Evolutionary conservation across 2,329 filamentous ascomycete species (phyloP).

Genomic region (Monilinia fructigena): DNA sequence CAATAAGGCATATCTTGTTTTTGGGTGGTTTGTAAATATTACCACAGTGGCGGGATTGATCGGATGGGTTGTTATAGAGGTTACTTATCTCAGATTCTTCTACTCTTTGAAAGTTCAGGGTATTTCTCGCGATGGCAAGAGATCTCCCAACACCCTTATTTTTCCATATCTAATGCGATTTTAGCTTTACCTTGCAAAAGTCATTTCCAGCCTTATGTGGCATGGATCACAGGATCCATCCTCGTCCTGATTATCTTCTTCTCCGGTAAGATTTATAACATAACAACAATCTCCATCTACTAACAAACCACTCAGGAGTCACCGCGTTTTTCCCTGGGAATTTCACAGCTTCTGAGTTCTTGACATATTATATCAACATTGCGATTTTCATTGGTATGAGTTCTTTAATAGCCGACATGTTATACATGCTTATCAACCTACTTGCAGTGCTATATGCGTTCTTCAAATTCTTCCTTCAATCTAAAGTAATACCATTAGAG

Average conservation of each 20-base stretch:
- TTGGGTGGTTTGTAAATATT: slow-evolving; percentile 64
- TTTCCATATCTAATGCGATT: neutral
- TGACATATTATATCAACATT: slow-evolving; percentile 64
- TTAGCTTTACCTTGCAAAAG: slow-evolving; percentile 53
- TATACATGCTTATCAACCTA: neutral
- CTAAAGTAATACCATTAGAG: slow-evolving; percentile 18
- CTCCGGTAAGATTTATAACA: slow-evolving; percentile 41
- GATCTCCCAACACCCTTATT: neutral
- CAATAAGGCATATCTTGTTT: slow-evolving; percentile 58
- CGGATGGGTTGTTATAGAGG: slow-evolving; percentile 59
- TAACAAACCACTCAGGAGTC: slow-evolving; percentile 10
- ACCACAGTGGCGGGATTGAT: slow-evolving; percentile 63
- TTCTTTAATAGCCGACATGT: no score
- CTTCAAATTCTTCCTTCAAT: slow-evolving; percentile 16
- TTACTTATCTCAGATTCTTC: slow-evolving; percentile 59
- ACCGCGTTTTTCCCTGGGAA: slow-evolving; percentile 37
- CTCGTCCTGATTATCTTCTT: slow-evolving; percentile 53
- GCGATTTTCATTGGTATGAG: slow-evolving; percentile 50
- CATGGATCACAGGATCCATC: slow-evolving; percentile 58
- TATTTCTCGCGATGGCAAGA: slow-evolving; percentile 45
- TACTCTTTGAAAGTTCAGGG: slow-evolving; percentile 56
- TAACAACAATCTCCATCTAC: neutral
- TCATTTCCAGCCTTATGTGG: slow-evolving; percentile 56
- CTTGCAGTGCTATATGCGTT: slow-evolving; percentile 25
- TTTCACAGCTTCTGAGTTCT: slow-evolving; percentile 56